phyloP scores from a whole-genome alignment of 768 basidiomycete species.

The Lenzites betulinus region DNA sequence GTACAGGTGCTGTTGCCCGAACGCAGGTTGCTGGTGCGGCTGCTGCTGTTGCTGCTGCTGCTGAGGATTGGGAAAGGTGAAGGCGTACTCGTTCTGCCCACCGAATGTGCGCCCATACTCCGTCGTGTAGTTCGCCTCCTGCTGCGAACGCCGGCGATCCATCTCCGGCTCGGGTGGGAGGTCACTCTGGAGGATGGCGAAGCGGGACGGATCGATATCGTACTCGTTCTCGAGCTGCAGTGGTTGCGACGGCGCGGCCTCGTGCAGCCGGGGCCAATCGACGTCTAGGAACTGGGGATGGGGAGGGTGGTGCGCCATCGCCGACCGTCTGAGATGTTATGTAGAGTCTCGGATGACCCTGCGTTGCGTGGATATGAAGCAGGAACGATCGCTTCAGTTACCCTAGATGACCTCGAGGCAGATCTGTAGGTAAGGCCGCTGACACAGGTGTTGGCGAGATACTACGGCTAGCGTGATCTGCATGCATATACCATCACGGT shows the following conservation, averaged over 20 bases:
- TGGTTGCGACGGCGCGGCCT: slow-evolving; percentile 4
- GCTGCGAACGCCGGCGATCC: slow-evolving; percentile 10
- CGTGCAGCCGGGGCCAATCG: slow-evolving; percentile 17
- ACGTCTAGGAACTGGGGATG: slow-evolving; percentile 21
- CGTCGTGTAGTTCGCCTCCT: background rate
- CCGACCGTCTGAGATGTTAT: background rate
- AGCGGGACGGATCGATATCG: slow-evolving; percentile 26
- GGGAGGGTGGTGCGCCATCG: slow-evolving; percentile 20
- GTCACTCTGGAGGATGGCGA: slow-evolving; percentile 21
- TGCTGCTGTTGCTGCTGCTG: slow-evolving; percentile 9
- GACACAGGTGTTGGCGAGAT: background rate
- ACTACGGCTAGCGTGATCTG: slow-evolving; percentile 12
- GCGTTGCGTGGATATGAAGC: background rate
- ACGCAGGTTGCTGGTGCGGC: background rate
- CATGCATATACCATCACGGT: background rate
- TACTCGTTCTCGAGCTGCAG: slow-evolving; percentile 26
- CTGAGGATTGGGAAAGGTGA: slow-evolving; percentile 8
- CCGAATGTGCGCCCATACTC: slow-evolving; percentile 2
- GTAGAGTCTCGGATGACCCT: background rate
- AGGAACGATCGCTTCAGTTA: background rate
- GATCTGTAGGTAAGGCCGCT: background rate
- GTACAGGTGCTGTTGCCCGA: slow-evolving; percentile 7
- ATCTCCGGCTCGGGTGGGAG: slow-evolving; percentile 1
- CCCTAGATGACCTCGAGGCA: slow-evolving; percentile 1
- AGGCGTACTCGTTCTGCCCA: slow-evolving; percentile 9